Evolutionary conservation across 148 eudicot species (phyloP).

Genomic region (Rhododendron simsii): DNA sequence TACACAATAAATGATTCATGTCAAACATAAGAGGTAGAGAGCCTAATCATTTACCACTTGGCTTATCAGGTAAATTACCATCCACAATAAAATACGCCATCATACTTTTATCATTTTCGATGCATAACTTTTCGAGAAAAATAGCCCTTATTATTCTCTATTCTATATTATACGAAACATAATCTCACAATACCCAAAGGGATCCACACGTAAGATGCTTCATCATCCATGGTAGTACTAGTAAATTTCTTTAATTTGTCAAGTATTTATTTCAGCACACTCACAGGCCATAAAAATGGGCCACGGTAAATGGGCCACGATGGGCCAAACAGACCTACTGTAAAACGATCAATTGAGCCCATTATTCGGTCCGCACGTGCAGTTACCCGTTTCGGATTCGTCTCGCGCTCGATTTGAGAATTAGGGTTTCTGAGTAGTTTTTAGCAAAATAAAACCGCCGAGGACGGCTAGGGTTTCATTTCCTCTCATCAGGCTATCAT

Average conservation of each 20-base stretch:
- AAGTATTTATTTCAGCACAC: background rate
- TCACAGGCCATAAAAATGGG: background rate
- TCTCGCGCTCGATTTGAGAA: background rate
- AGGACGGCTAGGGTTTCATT: background rate
- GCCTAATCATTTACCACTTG: background rate
- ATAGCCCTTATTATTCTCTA: background rate
- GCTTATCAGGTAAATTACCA: background rate
- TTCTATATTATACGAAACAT: no score
- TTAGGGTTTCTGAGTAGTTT: constrained; percentile 5
- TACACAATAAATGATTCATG: background rate
- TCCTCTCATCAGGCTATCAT: background rate
- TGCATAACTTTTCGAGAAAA: background rate
- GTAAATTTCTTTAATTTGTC: background rate
- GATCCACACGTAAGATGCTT: background rate
- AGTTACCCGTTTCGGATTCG: background rate
- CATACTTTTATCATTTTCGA: no score
- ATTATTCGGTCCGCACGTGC: background rate
- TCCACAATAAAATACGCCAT: background rate
- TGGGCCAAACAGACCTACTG: background rate
- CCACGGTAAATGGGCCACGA: background rate
- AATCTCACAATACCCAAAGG: background rate
- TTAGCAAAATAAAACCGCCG: background rate
- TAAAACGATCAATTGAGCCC: background rate
- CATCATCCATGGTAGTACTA: background rate
- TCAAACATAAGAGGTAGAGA: background rate